Evolutionary conservation across 257 asterid genomes (phyloP), one percentile per base, ranked within the genome.

Genomic region (Solanum sparsipilum): DNA sequence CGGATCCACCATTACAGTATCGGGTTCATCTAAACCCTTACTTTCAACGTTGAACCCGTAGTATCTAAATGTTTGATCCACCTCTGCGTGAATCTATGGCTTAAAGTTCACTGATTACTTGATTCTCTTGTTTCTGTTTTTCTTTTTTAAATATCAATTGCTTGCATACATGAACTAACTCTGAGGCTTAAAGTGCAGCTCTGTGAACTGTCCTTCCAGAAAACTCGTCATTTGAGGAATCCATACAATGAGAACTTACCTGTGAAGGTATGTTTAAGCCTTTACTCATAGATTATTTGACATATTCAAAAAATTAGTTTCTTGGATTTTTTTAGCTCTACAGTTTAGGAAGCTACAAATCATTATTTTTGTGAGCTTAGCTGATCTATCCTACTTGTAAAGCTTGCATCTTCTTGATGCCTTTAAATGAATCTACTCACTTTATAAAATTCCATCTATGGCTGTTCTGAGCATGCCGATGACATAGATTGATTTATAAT

Each of bases 141-240:
- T 65, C 15, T 67, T 25, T 25, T 27, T 25, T 25, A 11, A 11
- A 2, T 16, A 78, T 25, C 35, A 25, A 39, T 79, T 79, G 38
- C 84, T 41, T 79, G 84, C 32, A 79, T 25, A 7, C 36, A 27
- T 15, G 65, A 79, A 44, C 84, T 79, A 79, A 79, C 15, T 25
- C 65, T 15, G 84, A 79, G 25, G 25, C 63, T 78, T 79, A 44
- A 79, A 84, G 15, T 91, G 94, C 98, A 94, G 98, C 95, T 94
- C 68, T 90, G 96, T 90, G 98, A 94, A 93, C 81, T 94, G 90
- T 93, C 96, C 88, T 94, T 94, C 88, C 91, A 94, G 88, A 93
- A 93, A 89, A 94, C 98, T 74, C 95, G 96, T 88, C 96, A 94
- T 89, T 90, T 94, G 94, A 91, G 96, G 87, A 94, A 94, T 90